Percentiles rank a stretch among this genome's conserved stretches.
Conservation (phyloP, 148 eudicot genomes). For the Fallopia convolvulus region DNA sequence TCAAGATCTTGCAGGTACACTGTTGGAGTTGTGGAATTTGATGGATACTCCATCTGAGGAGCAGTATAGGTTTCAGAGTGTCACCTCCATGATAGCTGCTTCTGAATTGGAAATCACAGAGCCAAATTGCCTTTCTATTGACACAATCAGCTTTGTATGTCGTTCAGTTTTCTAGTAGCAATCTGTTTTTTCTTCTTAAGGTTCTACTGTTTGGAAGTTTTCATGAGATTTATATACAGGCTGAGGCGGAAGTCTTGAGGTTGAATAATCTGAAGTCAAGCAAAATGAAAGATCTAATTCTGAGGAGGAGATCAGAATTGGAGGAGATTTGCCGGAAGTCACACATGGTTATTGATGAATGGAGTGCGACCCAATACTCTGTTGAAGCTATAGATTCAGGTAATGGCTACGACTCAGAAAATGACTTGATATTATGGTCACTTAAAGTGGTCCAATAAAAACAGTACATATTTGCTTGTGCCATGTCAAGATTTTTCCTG, state of each 20-base stretch:
- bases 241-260: constrained; percentile 67
- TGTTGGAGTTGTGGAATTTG: constrained; percentile 80
- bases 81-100: constrained; percentile 58
- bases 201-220: not conserved
- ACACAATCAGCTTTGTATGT: constrained; percentile 43
- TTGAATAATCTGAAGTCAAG: constrained; percentile 57
- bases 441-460: not conserved
- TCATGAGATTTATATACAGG: constrained; percentile 28
- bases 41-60: constrained; percentile 78
- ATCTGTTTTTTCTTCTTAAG: not conserved
- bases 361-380: constrained; percentile 29
- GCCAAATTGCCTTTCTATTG: constrained; percentile 40
- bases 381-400: constrained; percentile 73
- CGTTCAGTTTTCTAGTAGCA: not conserved
- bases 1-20: constrained; percentile 68
- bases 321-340: constrained; percentile 69
- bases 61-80: constrained; percentile 54
- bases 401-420: constrained; percentile 14
- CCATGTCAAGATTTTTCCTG: too few species aligned
- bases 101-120: constrained; percentile 61
- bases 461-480: not conserved
- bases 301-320: constrained; percentile 54
- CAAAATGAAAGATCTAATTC: constrained; percentile 70
- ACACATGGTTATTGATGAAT: constrained; percentile 47
- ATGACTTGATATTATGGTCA: not conserved